Base-by-base conservation (phyloP, 1,139 yeast species). In the Lodderomyces metapsilosis region DNA sequence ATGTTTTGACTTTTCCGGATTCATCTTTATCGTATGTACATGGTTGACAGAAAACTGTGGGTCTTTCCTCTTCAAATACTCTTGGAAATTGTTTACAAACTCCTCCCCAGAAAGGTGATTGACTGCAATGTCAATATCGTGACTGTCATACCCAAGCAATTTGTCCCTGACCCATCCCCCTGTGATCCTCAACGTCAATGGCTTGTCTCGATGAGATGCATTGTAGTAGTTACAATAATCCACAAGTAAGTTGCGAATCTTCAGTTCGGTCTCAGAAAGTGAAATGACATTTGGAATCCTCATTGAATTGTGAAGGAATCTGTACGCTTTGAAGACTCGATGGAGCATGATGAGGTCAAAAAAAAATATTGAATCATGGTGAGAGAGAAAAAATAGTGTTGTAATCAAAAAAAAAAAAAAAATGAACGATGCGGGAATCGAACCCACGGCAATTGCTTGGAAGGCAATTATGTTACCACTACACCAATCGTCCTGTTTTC, bases 121-220 rank as follows among this genome's bases (percentile, higher is more conserved):
- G 43, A 94, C 78, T 6, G 97, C 98, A 42, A 92, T 87, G 56
- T 92, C 99, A 34, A 92, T 70, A 60, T 92, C 99, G 56, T 92
- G 82, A 41, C 94, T 83, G 24, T 78, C 81, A 38, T 75, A 72
- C 0, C 95, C 95, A 31, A 94, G 68, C 30, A 92, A 66, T 65
- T 92, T 92, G 61, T 92, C 99, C 53, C 99, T 76, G 5, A 92
- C 99, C 99, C 99, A 92, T 1, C 99, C 99, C 24, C 99, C 99
- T 0, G 98, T 91, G 52, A 92, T 86, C 48, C 99, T 64, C 16
- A 91, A 71, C 24, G 77, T 82, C 17, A 73, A 48, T 16, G 49
- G 53, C 23, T 48, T 38, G 17, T 31, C 35, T 6, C 39, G 39
- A 23, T 46, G 43, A 1, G 46, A 32, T 17, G 50, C 53, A 43